Conservation (phyloP, 2,329 filamentous ascomycete species). For the Cytospora piceicola region DNA sequence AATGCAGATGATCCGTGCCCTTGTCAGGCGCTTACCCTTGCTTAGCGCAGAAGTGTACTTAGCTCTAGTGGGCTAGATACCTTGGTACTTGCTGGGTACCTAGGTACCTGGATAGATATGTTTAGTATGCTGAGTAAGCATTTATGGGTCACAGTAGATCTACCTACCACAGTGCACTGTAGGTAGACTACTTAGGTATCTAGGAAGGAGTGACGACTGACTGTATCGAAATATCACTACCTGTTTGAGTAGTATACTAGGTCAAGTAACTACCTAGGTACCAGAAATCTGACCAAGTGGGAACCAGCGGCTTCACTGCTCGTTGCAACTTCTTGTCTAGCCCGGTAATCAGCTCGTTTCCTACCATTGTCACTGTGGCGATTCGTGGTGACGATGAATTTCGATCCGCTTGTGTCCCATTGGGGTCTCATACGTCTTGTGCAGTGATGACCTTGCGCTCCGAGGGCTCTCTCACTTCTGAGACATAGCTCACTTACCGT, state of each 20-base stretch:
- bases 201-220: too few relatives aligned
- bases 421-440: neutral
- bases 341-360: neutral
- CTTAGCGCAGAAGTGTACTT: neutral
- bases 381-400: neutral
- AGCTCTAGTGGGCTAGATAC: neutral
- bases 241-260: neutral
- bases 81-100: neutral
- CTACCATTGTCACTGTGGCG: neutral
- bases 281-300: too few relatives aligned
- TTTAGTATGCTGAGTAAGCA: neutral
- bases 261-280: neutral
- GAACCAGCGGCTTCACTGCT: too few relatives aligned
- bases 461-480: neutral
- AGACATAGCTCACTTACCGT: neutral
- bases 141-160: neutral
- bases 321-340: neutral
- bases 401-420: neutral
- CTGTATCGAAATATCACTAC: too few relatives aligned
- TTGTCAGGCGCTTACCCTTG: neutral
- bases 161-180: neutral
- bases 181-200: too few relatives aligned
- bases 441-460: neutral
- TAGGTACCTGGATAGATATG: too few relatives aligned
- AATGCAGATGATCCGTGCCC: neutral